phyloP scores from a whole-genome alignment of 1,139 yeast genomes.

The Hemisphaericaspora subhashii region DNA sequence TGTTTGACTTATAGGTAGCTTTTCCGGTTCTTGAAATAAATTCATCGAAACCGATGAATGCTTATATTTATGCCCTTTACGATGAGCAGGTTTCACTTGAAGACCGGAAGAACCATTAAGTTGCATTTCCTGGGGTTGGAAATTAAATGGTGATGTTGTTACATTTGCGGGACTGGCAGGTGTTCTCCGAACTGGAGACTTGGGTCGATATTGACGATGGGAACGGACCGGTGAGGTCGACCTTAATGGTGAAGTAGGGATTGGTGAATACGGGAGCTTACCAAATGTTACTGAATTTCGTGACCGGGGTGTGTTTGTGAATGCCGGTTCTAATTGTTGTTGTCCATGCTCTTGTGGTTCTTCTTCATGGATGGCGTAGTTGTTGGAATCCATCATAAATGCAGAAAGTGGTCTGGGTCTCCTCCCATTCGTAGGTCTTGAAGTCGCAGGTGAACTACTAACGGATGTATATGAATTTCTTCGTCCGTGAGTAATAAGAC shows the following conservation, averaged over 20 bases:
- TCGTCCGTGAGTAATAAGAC: conserved; percentile 12
- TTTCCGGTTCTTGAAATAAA: conserved; percentile 89
- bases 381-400: conserved; percentile 29
- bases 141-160: conserved; percentile 43
- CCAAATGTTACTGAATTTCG: conserved; percentile 18
- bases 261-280: conserved; percentile 13
- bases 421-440: conserved; percentile 20
- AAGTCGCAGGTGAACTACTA: conserved; percentile 24
- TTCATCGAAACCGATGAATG: conserved; percentile 98
- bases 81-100: conserved; percentile 59
- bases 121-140: conserved; percentile 41
- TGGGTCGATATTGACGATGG: conserved; percentile 28
- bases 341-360: conserved; percentile 1
- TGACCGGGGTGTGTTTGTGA: conserved; percentile 24
- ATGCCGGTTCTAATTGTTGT: conserved; percentile 14
- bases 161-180: conserved; percentile 30
- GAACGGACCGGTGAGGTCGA: conserved; percentile 34
- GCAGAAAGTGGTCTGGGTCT: conserved; percentile 43
- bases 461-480: conserved; percentile 25
- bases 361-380: conserved; percentile 32
- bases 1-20: conserved; percentile 35
- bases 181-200: conserved; percentile 31
- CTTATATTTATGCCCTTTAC: conserved; percentile 93
- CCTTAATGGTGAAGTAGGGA: conserved; percentile 27
- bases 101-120: conserved; percentile 25